These are phyloP conservation scores for Scutellaria baicalensis DNA, from an alignment of 257 asterid genomes.

Conservation along the genomic window DNA sequence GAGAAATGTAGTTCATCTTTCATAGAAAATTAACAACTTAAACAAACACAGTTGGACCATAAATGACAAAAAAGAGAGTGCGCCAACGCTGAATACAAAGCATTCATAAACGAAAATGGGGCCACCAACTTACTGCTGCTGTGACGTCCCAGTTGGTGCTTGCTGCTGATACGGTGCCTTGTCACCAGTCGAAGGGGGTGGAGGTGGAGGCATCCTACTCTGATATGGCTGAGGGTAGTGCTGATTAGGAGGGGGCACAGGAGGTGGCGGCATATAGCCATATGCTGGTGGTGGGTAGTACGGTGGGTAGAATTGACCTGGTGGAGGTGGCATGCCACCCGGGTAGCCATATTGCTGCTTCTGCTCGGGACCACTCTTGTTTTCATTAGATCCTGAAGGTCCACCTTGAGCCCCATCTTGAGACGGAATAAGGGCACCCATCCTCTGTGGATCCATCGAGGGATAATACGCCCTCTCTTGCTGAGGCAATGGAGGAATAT, in stretches of 20 bases:
- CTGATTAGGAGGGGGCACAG: constrained; percentile 54
- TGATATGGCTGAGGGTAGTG: constrained; percentile 51
- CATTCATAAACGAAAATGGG: neutral
- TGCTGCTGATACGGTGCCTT: constrained; percentile 39
- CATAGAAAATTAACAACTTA: neutral
- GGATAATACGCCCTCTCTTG: constrained; percentile 80
- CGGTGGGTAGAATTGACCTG: constrained; percentile 64
- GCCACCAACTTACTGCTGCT: constrained; percentile 6
- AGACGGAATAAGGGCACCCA: constrained; percentile 75
- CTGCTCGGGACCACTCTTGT: constrained; percentile 33
- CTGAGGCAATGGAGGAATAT: constrained; percentile 75
- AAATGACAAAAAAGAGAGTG: neutral
- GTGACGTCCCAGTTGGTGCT: constrained; percentile 30
- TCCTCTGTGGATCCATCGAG: constrained; percentile 96
- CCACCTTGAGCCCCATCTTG: constrained; percentile 69
- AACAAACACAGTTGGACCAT: neutral
- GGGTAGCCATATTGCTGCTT: constrained; percentile 49
- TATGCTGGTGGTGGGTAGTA: constrained; percentile 71
- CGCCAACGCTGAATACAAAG: neutral
- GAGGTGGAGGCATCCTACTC: constrained; percentile 40
- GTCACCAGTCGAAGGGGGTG: constrained; percentile 39
- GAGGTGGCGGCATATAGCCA: constrained; percentile 62
- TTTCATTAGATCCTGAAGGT: constrained; percentile 50
- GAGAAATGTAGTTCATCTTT: neutral
- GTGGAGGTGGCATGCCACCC: constrained; percentile 42